Base-by-base conservation (phyloP, 2,329 filamentous ascomycete species). In the Botrytis fragariae region DNA sequence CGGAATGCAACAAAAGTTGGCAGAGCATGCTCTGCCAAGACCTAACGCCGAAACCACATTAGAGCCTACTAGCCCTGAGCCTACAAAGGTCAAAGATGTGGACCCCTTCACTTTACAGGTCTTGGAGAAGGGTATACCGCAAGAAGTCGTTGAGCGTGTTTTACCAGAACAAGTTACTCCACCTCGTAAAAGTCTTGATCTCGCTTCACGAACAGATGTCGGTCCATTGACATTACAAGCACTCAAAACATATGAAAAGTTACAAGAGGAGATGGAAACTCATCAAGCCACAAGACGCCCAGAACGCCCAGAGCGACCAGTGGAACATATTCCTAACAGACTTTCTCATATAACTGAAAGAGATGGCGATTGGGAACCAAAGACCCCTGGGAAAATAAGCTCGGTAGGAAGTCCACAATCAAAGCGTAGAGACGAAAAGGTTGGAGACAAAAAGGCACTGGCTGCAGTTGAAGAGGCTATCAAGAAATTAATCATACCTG, bases 381-480 rank as follows among this genome's bases (percentile, higher is more conserved):
- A 61, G n/a, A 68, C 20, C 20, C 70, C 62, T 59, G 70, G 70
- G 9, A 60, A 72, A 22, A 5, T 62, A 18, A 65, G 45, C 48
- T 32, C 16, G n/a, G 39, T 65, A 67, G 62, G 62, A 9, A 72
- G 62, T 60, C 70, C 70, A 59, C n/a, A 67, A 20, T 65, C 63
- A 25, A 72, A 68, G 45, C 61, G 62, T 7, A 65, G 61, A 29
- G 70, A 72, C 10, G 70, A 72, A 35, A 72, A 72, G 51, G 61
- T 68, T 48, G 48, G 70, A 29, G 62, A 72, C 16, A 72, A 72
- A 35, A 72, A 72, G 54, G 70, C 70, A 67, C 32, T 72, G 22
- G 70, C 70, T 68, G 62, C 70, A 39, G 62, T 72, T 22, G 70
- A 72, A 54, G 70, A 72, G 39, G 70, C 70, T 29, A 68, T 72